Evolutionary conservation across 768 basidiomycete genomes (phyloP).

Genomic region (Mycena amicta): DNA sequence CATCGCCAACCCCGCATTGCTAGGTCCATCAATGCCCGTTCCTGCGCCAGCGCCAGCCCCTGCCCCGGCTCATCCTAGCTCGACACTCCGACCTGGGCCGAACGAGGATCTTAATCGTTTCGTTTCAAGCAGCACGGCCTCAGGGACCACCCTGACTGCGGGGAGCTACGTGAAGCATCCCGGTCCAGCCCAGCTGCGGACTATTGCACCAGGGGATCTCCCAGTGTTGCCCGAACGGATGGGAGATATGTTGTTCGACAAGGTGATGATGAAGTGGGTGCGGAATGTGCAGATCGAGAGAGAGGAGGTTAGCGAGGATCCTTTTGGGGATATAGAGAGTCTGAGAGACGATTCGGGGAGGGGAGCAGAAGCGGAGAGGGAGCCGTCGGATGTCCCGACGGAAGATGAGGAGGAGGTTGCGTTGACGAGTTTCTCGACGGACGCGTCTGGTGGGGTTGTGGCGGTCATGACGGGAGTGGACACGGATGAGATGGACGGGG

Average conservation of each 20-base stretch:
- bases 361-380: constrained; percentile 30
- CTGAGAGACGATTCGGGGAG: constrained; percentile 60
- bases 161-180: constrained; percentile 84
- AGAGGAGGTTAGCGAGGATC: constrained; percentile 74
- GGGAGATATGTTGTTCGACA: constrained; percentile 89
- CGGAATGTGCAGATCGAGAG: constrained; percentile 50
- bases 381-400: constrained; percentile 43
- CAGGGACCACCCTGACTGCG: constrained; percentile 72
- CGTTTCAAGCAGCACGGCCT: constrained; percentile 85
- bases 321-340: constrained; percentile 91
- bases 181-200: constrained; percentile 76
- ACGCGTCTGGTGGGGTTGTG: constrained; percentile 57
- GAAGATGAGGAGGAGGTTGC: constrained; percentile 71
- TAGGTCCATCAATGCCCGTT: constrained; percentile 32
- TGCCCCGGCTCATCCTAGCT: constrained; percentile 50
- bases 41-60: constrained; percentile 29
- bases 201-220: constrained; percentile 80
- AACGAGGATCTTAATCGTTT: constrained; percentile 84
- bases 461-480: constrained; percentile 54
- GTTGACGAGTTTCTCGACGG: constrained; percentile 73
- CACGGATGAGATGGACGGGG: constrained; percentile 39
- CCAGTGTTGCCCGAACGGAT: constrained; percentile 74
- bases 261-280: constrained; percentile 83
- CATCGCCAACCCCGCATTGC: constrained; percentile 26
- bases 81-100: constrained; percentile 52